Evolutionary conservation across 768 basidiomycete species (phyloP).

Genomic region (Suillus spraguei): DNA sequence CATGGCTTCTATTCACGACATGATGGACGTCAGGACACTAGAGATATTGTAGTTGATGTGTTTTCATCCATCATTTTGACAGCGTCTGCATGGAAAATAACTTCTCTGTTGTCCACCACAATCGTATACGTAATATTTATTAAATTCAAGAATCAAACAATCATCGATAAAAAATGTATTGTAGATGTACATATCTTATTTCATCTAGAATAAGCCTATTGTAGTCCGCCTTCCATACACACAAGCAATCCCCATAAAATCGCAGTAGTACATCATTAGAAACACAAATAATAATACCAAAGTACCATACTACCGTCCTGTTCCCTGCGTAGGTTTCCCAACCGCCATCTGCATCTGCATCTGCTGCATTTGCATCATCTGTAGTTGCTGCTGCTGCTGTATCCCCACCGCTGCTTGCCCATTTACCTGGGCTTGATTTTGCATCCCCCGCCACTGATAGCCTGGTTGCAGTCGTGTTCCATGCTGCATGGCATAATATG

Average conservation of each 20-base stretch:
- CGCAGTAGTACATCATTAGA: conserved; percentile 12
- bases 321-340: conserved; percentile 36
- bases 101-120: background rate
- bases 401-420: conserved; percentile 28
- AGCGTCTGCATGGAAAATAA: background rate
- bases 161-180: background rate
- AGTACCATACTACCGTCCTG: conserved; percentile 33
- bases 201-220: conserved; percentile 8
- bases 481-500: conserved; percentile 27
- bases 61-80: background rate
- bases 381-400: conserved; percentile 32
- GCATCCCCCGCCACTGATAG: conserved; percentile 31
- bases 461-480: conserved; percentile 21
- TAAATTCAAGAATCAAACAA: background rate
- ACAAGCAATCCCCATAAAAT: conserved; percentile 5
- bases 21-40: background rate
- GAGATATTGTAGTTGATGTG: background rate
- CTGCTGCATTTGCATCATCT: conserved; percentile 12
- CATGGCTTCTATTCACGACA: background rate
- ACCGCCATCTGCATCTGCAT: conserved; percentile 23
- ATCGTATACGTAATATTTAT: background rate
- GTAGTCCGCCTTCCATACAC: conserved; percentile 2
- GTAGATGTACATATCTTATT: background rate
- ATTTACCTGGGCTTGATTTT: conserved; percentile 19
- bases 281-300: conserved; percentile 9